phyloP scores from a whole-genome alignment of 2,329 filamentous ascomycete genomes.

The Plenodomus biglobosus region DNA sequence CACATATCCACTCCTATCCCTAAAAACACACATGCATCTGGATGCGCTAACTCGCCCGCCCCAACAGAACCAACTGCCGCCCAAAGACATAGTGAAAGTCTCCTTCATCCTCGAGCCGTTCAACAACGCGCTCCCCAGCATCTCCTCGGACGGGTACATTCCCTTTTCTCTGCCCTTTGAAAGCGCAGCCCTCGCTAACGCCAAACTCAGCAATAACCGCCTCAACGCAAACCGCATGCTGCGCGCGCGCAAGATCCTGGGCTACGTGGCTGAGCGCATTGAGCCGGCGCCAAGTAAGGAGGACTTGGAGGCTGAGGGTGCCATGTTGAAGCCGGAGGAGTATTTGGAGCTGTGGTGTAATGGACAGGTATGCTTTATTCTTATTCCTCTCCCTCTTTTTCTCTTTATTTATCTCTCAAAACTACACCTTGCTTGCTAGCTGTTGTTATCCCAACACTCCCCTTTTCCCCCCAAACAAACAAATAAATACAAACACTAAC shows the following conservation, averaged over 20 bases:
- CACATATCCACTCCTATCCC: no score
- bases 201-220: conserved; percentile 68
- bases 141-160: conserved; percentile 70
- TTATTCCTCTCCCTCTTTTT: not conserved
- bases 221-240: conserved; percentile 97
- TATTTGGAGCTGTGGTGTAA: conserved; percentile 96
- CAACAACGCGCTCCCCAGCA: conserved; percentile 71
- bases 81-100: conserved; percentile 95
- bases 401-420: not conserved
- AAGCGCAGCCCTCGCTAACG: conserved; percentile 28
- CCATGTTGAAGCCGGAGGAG: conserved; percentile 73
- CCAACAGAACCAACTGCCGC: conserved; percentile 70
- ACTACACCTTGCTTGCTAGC: no score
- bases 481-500: conserved; percentile 1
- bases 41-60: no score
- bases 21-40: no score
- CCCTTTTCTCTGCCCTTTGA: conserved; percentile 27
- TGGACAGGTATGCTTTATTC: conserved; percentile 66
- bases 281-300: conserved; percentile 66
- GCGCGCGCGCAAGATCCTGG: conserved; percentile 88
- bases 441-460: no score
- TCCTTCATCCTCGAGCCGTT: conserved; percentile 87
- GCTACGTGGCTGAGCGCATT: conserved; percentile 89
- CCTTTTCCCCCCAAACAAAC: not conserved
- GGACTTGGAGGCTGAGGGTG: conserved; percentile 51